A percentile compares a stretch with the other conserved stretches of the same genome.
Conservation (phyloP, 495 filamentous ascomycete genomes). For the Hypoxylon intermedium region DNA sequence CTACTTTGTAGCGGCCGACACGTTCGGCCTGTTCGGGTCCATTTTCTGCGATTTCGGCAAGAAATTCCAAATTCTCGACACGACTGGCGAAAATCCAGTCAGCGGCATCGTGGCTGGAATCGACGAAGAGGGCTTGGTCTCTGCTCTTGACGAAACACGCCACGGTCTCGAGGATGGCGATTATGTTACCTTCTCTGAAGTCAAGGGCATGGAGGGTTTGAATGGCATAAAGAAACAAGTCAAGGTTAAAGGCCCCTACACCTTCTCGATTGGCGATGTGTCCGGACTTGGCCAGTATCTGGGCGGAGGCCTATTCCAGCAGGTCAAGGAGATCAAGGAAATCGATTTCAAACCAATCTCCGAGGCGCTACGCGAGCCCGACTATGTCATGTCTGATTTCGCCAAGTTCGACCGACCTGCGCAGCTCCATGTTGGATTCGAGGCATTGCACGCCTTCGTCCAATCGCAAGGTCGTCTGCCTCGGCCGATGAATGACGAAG, state of each 20-base stretch:
- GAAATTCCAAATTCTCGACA: conserved; percentile 86
- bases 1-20: conserved; percentile 84
- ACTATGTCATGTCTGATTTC: conserved; percentile 90
- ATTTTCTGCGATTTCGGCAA: conserved; percentile 98
- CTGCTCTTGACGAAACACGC: conserved; percentile 91
- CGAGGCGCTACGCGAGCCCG: conserved; percentile 80
- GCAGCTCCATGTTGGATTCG: conserved; percentile 90
- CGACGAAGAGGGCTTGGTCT: conserved; percentile 86
- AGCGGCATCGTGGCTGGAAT: conserved; percentile 91
- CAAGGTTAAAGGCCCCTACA: conserved; percentile 93
- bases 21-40: conserved; percentile 90
- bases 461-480: conserved; percentile 77
- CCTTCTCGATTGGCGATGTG: conserved; percentile 95
- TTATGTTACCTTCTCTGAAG: conserved; percentile 90
- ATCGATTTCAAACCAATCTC: conserved; percentile 85
- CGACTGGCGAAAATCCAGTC: conserved; percentile 87
- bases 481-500: conserved; percentile 79
- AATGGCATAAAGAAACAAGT: conserved; percentile 85
- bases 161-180: conserved; percentile 97
- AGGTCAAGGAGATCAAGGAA: conserved; percentile 97
- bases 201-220: conserved; percentile 90
- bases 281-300: conserved; percentile 83
- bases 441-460: conserved; percentile 86
- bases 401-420: conserved; percentile 95
- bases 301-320: conserved; percentile 85